Evolutionary conservation across 495 filamentous ascomycete genomes (phyloP), one percentile per base, ranked within the genome.

Genomic region (Peziza echinospora): DNA sequence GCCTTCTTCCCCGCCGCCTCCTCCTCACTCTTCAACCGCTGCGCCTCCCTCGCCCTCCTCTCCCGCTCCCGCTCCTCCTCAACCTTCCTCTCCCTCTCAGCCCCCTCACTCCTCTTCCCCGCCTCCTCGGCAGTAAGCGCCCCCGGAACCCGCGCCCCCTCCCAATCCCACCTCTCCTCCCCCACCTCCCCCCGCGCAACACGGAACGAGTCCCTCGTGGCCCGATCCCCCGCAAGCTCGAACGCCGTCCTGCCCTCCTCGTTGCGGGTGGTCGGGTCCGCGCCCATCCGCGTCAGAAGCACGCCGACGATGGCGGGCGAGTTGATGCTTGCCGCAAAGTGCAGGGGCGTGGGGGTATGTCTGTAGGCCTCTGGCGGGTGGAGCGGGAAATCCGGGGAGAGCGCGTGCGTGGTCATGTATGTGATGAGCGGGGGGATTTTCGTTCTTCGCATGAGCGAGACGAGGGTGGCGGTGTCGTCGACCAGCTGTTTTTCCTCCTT

Each of bases 121-220:
- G 72, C 77, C 42, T 92, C 82, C 4, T 66, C 60, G 51, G 71
- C 75, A 4, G 72, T 75, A 6, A 97, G 59, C 0, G 77, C 64
- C 0, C 73, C 55, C 1, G 87, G 84, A 0, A 96, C 73, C 17
- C 69, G 67, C 1, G 84, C 78, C 1, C 60, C 63, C 2, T 76
- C 70, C 91, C 91, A 97, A 59, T 84, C 70, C 81, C 81, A 93
- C 5, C 58, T 61, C 0, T 54, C 52, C 56, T 89, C 85, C 2
- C 85, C 86, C 1, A 94, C 66, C 54, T 87, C 79, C 41, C 70
- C 67, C 7, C 89, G 77, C 0, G 85, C 84, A 21, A 94, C 70
- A 3, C 91, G 80, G 66, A 97, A 97, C 4, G 84, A 82, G 55
- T 96, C 87, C 1, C 89, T 73, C 0, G 85, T 93, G 2, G 77